Evolutionary conservation across 2,329 filamentous ascomycete genomes (phyloP).

Genomic region (Aspergillus pseudoviridinutans): DNA sequence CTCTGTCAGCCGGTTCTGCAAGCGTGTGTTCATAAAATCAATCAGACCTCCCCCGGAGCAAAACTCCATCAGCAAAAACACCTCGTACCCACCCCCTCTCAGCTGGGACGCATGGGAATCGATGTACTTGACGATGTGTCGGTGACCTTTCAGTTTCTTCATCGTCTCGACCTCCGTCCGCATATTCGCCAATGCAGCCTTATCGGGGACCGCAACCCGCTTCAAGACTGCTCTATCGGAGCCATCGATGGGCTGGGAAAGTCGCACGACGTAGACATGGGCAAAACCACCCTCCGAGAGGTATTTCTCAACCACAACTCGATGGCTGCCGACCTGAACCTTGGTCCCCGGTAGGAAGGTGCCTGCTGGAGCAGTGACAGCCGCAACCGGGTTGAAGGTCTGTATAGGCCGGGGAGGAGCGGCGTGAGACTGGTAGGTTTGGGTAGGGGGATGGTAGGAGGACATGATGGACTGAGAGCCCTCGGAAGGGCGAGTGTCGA

Average conservation of each 20-base stretch:
- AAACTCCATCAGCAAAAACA: slow-evolving; percentile 97
- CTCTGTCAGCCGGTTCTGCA: slow-evolving; percentile 95
- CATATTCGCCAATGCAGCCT: slow-evolving; percentile 91
- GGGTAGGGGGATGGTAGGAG: slow-evolving; percentile 25
- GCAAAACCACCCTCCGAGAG: slow-evolving; percentile 97
- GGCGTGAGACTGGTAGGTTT: slow-evolving; percentile 27
- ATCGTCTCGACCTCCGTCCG: slow-evolving; percentile 98
- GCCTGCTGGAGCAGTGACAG: slow-evolving; percentile 57
- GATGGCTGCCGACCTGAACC: slow-evolving; percentile 89
- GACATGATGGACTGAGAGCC: slow-evolving; percentile 29
- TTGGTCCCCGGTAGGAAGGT: slow-evolving; percentile 93
- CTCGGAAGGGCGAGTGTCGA: slow-evolving; percentile 21
- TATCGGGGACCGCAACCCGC: slow-evolving; percentile 93
- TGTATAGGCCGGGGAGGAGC: slow-evolving; percentile 27
- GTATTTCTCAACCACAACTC: slow-evolving; percentile 93
- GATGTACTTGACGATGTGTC: slow-evolving; percentile 94
- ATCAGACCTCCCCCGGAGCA: slow-evolving; percentile 93
- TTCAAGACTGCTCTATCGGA: slow-evolving; percentile 84
- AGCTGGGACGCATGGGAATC: slow-evolving; percentile 97
- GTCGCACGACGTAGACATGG: slow-evolving; percentile 92
- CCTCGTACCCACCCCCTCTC: slow-evolving; percentile 89
- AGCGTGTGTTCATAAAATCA: slow-evolving; percentile 98
- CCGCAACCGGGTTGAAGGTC: slow-evolving; percentile 34
- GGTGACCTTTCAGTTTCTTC: slow-evolving; percentile 98
- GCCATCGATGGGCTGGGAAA: slow-evolving; percentile 71